Base-by-base conservation (phyloP, 106 monocot genomes). In the Gastrodia elata region DNA sequence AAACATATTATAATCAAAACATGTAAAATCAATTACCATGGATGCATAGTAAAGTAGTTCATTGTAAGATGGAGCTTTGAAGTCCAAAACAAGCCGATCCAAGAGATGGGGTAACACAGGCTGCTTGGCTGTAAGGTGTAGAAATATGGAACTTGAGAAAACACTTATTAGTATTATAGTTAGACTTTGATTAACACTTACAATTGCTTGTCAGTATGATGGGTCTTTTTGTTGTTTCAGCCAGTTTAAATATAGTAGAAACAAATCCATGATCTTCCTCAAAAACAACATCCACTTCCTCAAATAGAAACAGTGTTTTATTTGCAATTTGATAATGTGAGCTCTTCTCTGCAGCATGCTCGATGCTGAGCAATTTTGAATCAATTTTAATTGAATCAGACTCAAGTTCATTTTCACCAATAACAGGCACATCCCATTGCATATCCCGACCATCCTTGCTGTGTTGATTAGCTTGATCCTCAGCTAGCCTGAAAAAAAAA, bases 141-240 rank as follows among this genome's bases (percentile, higher is more conserved):
- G 59, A 42, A 73, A 55, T 26, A 27, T 65, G 35, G 42, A 39
- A 46, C 67, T 16, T 32, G 59, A 67, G 64, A 70, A 6, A 25
- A 70, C 56, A 49, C 59, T 64, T 39, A 37, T 8, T 68, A 69
- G 68, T 26, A 27, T 14, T 77, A 71, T 24, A 25, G 20, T n/a
- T 16, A 6, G 26, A 64, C 9, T 38, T 42, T 49, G n/a, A 6
- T 35, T 4, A 68, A 26, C 44, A 69, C 91, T 88, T 68, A 98
- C 98, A 82, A 73, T 91, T 98, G 77, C 90, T 85, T 69, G 98
- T 98, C 49, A 98, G 91, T 77, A 98, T 84, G 8, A 98, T 98
- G 15, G 98, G 98, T 70, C 88, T 82, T 79, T 93, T 98, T 65
- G 93, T 72, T 74, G 84, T 88, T 76, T 93, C 83, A 38, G 85